Evolutionary conservation across 2,329 filamentous ascomycete genomes (phyloP), one percentile per base, ranked within the genome.

Genomic region (Setomelanomma holmii): DNA sequence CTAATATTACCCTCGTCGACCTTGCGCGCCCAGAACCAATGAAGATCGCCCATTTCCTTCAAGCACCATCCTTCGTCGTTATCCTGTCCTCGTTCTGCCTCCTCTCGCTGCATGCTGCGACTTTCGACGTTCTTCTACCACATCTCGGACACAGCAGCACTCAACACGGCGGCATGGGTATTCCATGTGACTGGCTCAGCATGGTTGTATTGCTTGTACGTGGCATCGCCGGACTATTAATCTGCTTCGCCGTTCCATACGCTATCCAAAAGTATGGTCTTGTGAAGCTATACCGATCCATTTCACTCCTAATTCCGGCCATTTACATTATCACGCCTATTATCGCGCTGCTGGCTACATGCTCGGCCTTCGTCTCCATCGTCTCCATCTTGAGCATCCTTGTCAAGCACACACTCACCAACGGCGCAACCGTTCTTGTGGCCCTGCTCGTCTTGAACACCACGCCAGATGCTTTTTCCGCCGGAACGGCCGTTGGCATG

Each of bases 81-180:
- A 64, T 81, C 24, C 64, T 83, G 63, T 66, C 79, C 56, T 81
- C 80, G 4, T 80, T 79, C 56, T 82, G 79, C 22, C 80, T 81
- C 33, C 80, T 81, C 27, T 84, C 82, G n/a, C 81, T 81, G 63
- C 84, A 83, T 47, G 80, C 80, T 11, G 80, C 78, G 2, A 82
- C 82, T 40, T 85, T 80, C 51, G 78, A 80, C 49, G 73, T 78
- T 19, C 68, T 81, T 4, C 75, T 80, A 3, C 78, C 78, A 4
- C 78, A 80, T 55, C 72, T 80, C 23, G 77, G 77, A 40, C 79
- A 80, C 63, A 78, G 73, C 53, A 74, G 71, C 56, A 75, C 75
- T 30, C 69, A 75, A 38, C 68, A 77, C 41, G 77, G 76, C 41
- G 78, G 78, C 33, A 77, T 80, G 67, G 77, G 77, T 27, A 71